Percentiles rank a stretch among this genome's conserved stretches.
These are phyloP conservation scores for Myotisia sp. DNA, from an alignment of 2,329 filamentous ascomycete genomes.

Conservation along the genomic window DNA sequence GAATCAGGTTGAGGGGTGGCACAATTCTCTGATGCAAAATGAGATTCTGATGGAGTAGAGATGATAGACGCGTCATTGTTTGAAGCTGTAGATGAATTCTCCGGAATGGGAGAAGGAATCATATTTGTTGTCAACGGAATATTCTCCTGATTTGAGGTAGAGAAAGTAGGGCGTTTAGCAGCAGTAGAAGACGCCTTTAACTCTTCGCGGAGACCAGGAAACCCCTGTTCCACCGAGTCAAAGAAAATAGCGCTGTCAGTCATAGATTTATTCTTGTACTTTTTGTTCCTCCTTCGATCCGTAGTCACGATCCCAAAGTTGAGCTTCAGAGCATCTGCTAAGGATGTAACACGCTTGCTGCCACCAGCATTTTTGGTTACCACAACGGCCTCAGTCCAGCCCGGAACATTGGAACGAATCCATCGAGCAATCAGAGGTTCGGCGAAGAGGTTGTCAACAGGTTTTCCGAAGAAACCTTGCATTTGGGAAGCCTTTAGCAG, in stretches of 20 bases:
- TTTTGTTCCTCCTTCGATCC: constrained; percentile 40
- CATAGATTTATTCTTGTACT: constrained; percentile 42
- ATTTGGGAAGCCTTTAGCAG: constrained; percentile 62
- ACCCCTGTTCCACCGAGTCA: constrained; percentile 41
- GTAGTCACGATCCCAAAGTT: constrained; percentile 83
- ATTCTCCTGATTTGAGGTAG: neutral
- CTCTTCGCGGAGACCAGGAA: constrained; percentile 6
- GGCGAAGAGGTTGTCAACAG: constrained; percentile 92
- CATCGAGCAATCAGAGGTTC: constrained; percentile 90
- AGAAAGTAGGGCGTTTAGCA: neutral
- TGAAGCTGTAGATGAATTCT: constrained; percentile 3
- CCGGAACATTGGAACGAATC: constrained; percentile 76
- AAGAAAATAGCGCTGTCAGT: constrained; percentile 65
- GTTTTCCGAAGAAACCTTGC: constrained; percentile 97
- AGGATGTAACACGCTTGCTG: constrained; percentile 88
- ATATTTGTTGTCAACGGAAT: neutral
- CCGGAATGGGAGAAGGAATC: constrained; percentile 4
- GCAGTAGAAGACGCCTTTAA: neutral
- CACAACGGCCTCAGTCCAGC: constrained; percentile 81
- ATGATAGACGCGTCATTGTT: constrained; percentile 1
- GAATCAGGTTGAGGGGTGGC: constrained; percentile 2
- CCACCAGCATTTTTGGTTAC: constrained; percentile 97
- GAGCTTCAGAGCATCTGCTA: constrained; percentile 89
- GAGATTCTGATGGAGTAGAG: neutral
- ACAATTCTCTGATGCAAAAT: constrained; percentile 1